A percentile compares a stretch with the other conserved stretches of the same genome.
Conservation (phyloP, 2,329 filamentous ascomycete genomes). For the Talaromyces rugulosus region DNA sequence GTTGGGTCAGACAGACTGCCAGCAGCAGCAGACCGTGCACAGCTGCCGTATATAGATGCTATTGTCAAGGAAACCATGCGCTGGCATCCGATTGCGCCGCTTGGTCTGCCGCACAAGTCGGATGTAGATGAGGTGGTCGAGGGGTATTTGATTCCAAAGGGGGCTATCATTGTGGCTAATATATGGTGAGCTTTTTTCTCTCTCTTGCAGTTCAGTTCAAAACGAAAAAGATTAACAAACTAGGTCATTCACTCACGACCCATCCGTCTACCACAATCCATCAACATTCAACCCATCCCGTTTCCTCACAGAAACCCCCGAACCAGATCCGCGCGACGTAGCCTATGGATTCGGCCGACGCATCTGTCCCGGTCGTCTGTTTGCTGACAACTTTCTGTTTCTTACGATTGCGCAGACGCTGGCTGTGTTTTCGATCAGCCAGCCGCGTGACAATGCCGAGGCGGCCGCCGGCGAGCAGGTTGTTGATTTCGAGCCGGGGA, state of each 20-base stretch:
- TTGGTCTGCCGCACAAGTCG: conserved; percentile 18
- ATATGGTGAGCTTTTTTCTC: conserved; percentile 5
- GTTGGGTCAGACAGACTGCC: conserved; percentile 3
- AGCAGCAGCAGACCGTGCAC: neutral
- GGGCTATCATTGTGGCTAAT: conserved; percentile 24
- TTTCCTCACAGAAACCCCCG: neutral
- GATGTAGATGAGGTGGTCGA: conserved; percentile 16
- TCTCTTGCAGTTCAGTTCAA: neutral
- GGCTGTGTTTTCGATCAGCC: neutral
- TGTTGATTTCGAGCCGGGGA: neutral
- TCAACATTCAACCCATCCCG: conserved; percentile 5
- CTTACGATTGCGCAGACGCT: neutral
- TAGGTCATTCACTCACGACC: neutral
- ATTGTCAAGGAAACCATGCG: conserved; percentile 32
- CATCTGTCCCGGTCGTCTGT: neutral
- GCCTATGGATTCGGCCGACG: neutral
- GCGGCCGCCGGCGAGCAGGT: neutral
- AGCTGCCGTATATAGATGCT: conserved; percentile 5
- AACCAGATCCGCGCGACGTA: neutral
- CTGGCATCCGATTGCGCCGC: conserved; percentile 21
- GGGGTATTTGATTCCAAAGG: conserved; percentile 23
- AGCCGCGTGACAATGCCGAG: neutral
- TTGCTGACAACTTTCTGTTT: neutral
- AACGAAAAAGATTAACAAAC: neutral
- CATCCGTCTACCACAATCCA: neutral